Percentiles rank a stretch among this genome's conserved stretches.
These are phyloP conservation scores for Ceratobasidium sp. DNA, from an alignment of 1,284 basidiomycete genomes.

Conservation along the genomic window DNA sequence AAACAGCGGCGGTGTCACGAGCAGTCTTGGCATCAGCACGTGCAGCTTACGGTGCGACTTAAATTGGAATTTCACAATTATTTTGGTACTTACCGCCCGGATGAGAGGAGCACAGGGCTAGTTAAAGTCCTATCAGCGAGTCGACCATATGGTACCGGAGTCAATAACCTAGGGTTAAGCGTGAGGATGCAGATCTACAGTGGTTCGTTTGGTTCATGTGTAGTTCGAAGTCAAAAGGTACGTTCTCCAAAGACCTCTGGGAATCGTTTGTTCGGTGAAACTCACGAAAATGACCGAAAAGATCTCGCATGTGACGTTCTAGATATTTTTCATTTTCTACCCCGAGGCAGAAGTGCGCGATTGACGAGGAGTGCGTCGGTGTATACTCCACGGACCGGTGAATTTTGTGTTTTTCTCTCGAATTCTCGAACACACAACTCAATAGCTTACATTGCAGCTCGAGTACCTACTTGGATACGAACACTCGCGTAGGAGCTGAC, in stretches of 20 bases:
- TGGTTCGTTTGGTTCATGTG: too few relatives aligned
- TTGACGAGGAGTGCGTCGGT: not conserved
- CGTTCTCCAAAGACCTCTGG: not conserved
- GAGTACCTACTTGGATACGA: not conserved
- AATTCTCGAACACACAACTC: conserved; percentile 1
- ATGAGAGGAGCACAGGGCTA: too few relatives aligned
- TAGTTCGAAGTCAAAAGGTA: not conserved
- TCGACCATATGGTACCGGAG: too few relatives aligned
- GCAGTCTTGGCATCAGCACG: too few relatives aligned
- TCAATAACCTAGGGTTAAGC: too few relatives aligned
- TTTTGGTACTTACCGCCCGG: too few relatives aligned
- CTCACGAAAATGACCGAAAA: not conserved
- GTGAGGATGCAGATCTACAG: too few relatives aligned
- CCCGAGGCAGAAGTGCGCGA: not conserved
- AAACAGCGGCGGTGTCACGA: too few relatives aligned
- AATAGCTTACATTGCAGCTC: not conserved
- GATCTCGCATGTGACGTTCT: not conserved
- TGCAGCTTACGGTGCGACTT: too few relatives aligned
- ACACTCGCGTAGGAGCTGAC: conserved; percentile 2
- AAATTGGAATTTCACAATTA: too few relatives aligned
- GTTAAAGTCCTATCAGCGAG: too few relatives aligned
- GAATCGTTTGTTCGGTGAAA: conserved; percentile 1
- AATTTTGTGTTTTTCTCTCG: not conserved
- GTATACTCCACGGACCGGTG: not conserved
- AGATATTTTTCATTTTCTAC: not conserved